phyloP scores from a whole-genome alignment of 768 basidiomycete genomes.

The Symmetrospora coprosmae region DNA sequence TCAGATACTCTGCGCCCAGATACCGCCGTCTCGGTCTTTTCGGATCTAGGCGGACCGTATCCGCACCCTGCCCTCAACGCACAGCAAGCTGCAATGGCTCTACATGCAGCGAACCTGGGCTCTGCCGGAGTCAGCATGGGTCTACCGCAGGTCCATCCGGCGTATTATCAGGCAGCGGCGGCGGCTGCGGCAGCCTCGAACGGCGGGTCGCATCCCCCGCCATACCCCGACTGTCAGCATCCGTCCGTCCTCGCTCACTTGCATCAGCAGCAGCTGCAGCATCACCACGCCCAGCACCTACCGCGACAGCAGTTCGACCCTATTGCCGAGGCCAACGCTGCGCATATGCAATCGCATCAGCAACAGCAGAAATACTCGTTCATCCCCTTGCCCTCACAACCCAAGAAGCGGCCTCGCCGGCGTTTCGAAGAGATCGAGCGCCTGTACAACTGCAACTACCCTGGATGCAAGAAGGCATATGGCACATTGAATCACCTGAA shows the following conservation, averaged over 20 bases:
- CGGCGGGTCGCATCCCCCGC: too few species aligned
- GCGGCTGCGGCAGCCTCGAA: too few species aligned
- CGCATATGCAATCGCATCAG: background rate
- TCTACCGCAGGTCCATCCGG: too few species aligned
- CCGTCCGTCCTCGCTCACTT: too few species aligned
- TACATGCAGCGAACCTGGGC: too few species aligned
- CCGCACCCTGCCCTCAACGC: too few species aligned
- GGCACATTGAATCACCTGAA: conserved; percentile 73
- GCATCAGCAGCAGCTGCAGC: background rate
- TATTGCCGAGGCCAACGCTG: background rate
- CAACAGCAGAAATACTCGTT: background rate
- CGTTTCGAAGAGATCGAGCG: conserved; percentile 79
- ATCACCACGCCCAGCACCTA: background rate
- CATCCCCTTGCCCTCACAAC: conserved; percentile 10
- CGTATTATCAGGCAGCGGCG: too few species aligned
- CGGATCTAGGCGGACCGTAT: too few species aligned
- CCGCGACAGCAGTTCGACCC: background rate
- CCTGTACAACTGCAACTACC: conserved; percentile 68
- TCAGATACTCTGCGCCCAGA: background rate
- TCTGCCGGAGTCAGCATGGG: too few species aligned
- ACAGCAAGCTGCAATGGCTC: too few species aligned
- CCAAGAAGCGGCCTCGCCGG: conserved; percentile 39
- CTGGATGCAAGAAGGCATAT: conserved; percentile 33
- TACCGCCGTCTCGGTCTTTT: conserved; percentile 2
- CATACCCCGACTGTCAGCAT: too few species aligned